Evolutionary conservation across 2,329 filamentous ascomycete species (phyloP).

Genomic region (Colletotrichum sp.): DNA sequence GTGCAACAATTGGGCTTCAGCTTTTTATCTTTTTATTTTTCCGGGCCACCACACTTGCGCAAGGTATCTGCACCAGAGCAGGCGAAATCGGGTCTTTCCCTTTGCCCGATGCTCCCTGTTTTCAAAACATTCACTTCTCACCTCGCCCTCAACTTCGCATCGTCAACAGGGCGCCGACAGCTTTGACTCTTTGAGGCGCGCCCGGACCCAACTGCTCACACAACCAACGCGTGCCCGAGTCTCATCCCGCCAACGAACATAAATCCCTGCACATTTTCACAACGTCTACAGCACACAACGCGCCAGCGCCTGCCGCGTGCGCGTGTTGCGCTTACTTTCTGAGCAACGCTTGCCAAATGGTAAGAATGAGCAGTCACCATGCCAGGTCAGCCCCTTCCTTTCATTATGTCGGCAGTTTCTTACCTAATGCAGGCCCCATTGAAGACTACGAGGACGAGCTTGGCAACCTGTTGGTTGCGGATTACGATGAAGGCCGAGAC

Average conservation of each 20-base stretch:
- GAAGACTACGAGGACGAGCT: not conserved
- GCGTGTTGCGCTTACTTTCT: not conserved
- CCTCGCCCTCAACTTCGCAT: not conserved
- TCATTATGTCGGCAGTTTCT: not conserved
- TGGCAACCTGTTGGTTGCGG: not conserved
- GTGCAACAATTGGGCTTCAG: not conserved
- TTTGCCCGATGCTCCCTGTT: not conserved
- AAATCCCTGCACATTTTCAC: not conserved
- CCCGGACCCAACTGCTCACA: not conserved
- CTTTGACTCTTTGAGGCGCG: not conserved
- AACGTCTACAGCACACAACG: not conserved
- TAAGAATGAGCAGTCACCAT: not conserved
- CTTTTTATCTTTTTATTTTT: not conserved
- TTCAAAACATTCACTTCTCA: not conserved
- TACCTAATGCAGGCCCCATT: not conserved
- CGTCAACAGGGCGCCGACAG: not conserved
- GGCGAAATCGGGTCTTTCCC: not conserved
- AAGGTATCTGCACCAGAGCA: not conserved
- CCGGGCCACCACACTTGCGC: not conserved
- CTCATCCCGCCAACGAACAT: not conserved
- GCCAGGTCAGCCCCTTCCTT: not conserved
- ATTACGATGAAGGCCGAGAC: not conserved
- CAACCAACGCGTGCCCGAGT: not conserved
- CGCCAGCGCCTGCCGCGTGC: not conserved
- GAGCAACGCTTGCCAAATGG: not conserved